phyloP scores from a whole-genome alignment of 1,284 basidiomycete genomes.

The Anthracocystis setariae region DNA sequence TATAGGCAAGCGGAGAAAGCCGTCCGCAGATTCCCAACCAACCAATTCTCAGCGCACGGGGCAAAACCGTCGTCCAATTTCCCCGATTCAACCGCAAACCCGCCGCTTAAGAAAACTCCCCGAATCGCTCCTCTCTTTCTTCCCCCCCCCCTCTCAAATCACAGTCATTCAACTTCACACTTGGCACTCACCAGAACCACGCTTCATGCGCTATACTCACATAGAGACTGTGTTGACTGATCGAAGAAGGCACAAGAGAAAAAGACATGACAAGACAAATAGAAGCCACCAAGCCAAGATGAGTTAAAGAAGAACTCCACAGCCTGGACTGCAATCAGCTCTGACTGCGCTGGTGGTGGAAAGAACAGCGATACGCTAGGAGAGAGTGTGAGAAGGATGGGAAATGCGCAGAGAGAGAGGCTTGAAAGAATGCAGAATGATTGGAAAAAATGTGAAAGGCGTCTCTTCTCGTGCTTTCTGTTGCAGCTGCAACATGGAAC shows the following conservation, averaged over 20 bases:
- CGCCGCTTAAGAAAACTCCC: no score
- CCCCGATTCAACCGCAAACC: no score
- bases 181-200: neutral
- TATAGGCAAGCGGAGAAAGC: no score
- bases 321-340: no score
- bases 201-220: conserved; percentile 1
- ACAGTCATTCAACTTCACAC: no score
- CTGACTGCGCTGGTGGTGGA: no score
- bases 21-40: no score
- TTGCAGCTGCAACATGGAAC: neutral
- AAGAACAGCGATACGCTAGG: no score
- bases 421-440: neutral
- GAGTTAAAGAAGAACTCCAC: no score
- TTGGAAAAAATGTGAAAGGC: neutral
- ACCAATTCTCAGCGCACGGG: neutral
- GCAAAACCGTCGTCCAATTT: neutral
- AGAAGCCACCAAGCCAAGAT: no score
- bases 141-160: no score
- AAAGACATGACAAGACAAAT: neutral
- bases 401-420: neutral
- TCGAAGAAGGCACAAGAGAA: conserved; percentile 1
- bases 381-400: neutral
- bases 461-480: neutral
- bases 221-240: conserved; percentile 24
- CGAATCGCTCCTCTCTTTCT: no score